phyloP scores from a whole-genome alignment of 441 rosid genomes.

The Theobroma grandiflorum region DNA sequence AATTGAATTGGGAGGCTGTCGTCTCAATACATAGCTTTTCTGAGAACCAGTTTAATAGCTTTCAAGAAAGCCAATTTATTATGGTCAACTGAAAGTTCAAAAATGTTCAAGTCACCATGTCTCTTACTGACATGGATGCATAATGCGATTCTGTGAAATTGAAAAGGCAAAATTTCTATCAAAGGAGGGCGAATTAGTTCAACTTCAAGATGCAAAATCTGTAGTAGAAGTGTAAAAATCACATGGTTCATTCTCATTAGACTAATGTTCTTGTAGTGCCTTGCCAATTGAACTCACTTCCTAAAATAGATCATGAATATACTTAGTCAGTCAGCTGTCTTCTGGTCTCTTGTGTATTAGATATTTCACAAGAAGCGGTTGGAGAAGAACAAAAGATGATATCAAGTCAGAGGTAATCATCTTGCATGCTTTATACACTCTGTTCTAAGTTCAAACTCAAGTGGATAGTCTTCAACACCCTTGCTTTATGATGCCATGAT shows the following conservation, averaged over 20 bases:
- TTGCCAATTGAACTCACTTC: conserved; percentile 14
- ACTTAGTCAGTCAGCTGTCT: conserved; percentile 22
- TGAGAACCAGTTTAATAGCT: background rate
- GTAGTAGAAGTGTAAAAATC: background rate
- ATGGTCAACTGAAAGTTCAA: background rate
- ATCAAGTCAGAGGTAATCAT: conserved; percentile 65
- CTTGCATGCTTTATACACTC: conserved; percentile 20
- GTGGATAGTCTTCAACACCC: background rate
- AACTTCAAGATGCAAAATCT: background rate
- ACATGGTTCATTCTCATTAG: background rate
- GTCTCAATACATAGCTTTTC: background rate
- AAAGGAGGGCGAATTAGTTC: conserved; percentile 7
- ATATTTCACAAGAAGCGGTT: conserved; percentile 86
- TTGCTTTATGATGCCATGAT: conserved; percentile 12
- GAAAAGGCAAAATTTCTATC: background rate
- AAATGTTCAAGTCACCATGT: conserved; percentile 3
- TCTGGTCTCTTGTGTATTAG: conserved; percentile 46
- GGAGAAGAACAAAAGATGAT: conserved; percentile 93
- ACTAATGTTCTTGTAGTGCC: background rate
- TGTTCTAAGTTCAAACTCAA: conserved; percentile 1
- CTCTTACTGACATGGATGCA: background rate
- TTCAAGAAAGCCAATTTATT: background rate
- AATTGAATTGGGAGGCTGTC: background rate
- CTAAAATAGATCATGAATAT: background rate
- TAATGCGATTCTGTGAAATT: background rate